Evolutionary conservation across 2,329 filamentous ascomycete genomes (phyloP).

Genomic region (Pseudocercospora pini-densiflorae): DNA sequence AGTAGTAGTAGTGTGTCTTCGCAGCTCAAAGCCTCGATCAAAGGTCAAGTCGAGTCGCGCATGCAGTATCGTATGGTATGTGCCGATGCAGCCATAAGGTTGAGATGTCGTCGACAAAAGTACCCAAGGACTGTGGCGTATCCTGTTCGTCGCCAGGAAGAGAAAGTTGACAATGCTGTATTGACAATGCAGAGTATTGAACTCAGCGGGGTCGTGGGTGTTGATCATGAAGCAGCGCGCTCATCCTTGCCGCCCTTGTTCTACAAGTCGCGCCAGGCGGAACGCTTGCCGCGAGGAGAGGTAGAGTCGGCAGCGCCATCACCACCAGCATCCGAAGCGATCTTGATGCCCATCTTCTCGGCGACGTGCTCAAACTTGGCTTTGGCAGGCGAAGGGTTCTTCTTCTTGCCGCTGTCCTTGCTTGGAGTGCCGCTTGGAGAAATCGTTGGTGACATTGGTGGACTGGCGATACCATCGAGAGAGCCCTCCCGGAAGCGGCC

Average conservation of each 20-base stretch:
- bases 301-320: conserved; percentile 19
- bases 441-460: conserved; percentile 27
- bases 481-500: conserved; percentile 35
- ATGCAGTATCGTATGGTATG: not conserved
- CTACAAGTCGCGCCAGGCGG: conserved; percentile 41
- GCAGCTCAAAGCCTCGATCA: not conserved
- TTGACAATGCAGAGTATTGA: not conserved
- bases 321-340: conserved; percentile 23
- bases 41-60: not conserved
- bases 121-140: not conserved
- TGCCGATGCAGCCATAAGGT: not conserved
- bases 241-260: conserved; percentile 30
- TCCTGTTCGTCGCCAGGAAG: not conserved
- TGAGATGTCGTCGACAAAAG: not conserved
- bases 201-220: not conserved
- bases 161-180: not conserved
- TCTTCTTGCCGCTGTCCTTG: conserved; percentile 30
- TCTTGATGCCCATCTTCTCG: conserved; percentile 49
- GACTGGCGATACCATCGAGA: conserved; percentile 33
- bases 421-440: conserved; percentile 29
- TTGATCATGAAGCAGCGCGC: not conserved
- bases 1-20: not conserved
- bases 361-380: conserved; percentile 53
- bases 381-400: conserved; percentile 48
- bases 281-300: conserved; percentile 35